Evolutionary conservation across 352 stramenopile genomes (phyloP).

Genomic region (Discostella stelligera): DNA sequence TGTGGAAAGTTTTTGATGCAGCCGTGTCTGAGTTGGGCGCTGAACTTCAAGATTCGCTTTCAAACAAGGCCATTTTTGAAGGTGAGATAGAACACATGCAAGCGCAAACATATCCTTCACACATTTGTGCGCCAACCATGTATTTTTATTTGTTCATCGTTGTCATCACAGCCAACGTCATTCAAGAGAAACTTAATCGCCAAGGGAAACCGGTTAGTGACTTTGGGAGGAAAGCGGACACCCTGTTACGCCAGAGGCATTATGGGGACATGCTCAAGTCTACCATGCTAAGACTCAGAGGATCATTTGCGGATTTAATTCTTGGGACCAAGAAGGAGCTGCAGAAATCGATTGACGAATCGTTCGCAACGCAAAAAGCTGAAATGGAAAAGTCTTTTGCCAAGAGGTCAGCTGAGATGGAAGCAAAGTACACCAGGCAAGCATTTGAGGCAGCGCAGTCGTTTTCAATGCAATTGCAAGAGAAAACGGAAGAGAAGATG

Average conservation of each 20-base stretch:
- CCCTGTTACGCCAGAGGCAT: slow-evolving; percentile 13
- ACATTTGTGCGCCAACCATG: background rate
- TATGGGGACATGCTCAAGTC: slow-evolving; percentile 26
- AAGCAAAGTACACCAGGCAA: slow-evolving; percentile 18
- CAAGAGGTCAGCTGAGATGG: slow-evolving; percentile 9
- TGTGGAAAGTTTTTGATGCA: slow-evolving; percentile 35
- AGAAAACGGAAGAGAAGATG: background rate
- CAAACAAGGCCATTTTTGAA: slow-evolving; percentile 48
- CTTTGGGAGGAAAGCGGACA: slow-evolving; percentile 29
- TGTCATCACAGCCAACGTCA: slow-evolving; percentile 18
- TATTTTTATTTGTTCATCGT: background rate
- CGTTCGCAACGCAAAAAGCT: slow-evolving; percentile 6
- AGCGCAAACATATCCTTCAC: too few relatives aligned
- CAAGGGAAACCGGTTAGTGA: slow-evolving; percentile 23
- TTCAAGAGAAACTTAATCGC: slow-evolving; percentile 24
- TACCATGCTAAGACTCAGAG: slow-evolving; percentile 30
- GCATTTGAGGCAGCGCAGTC: slow-evolving; percentile 7
- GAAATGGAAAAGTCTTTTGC: slow-evolving; percentile 17
- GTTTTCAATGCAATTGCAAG: slow-evolving; percentile 3
- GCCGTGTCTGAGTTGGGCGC: slow-evolving; percentile 26
- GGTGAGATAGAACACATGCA: slow-evolving; percentile 19
- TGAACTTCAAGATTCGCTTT: slow-evolving; percentile 34
- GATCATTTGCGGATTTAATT: slow-evolving; percentile 36
- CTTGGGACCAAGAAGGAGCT: slow-evolving; percentile 33
- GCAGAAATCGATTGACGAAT: slow-evolving; percentile 18